Percentiles rank a stretch among this genome's conserved stretches.
These are phyloP conservation scores for Kokia cookei DNA, from an alignment of 441 rosid species.

Conservation along the genomic window DNA sequence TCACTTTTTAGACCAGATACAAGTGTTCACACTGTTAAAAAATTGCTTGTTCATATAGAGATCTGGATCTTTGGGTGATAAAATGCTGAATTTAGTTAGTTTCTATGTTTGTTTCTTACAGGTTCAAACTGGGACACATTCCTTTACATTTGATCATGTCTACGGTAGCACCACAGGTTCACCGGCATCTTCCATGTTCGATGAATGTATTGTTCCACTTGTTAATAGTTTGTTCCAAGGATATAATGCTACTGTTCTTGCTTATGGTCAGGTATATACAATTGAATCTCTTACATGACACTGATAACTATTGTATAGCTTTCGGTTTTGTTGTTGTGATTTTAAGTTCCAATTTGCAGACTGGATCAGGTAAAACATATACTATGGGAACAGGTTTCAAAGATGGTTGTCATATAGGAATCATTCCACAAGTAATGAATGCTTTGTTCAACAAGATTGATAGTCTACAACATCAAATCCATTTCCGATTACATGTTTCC, in stretches of 20 bases:
- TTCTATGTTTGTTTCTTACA: slow-evolving; percentile 15
- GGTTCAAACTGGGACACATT: slow-evolving; percentile 94
- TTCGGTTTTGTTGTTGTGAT: neutral
- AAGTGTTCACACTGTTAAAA: neutral
- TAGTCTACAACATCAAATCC: slow-evolving; percentile 60
- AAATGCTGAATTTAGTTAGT: slow-evolving; percentile 5
- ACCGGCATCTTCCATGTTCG: slow-evolving; percentile 76
- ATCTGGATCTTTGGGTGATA: slow-evolving; percentile 37
- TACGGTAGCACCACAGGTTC: slow-evolving; percentile 80
- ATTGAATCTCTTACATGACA: slow-evolving; percentile 1
- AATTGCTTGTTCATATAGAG: slow-evolving; percentile 19
- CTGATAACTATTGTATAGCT: slow-evolving; percentile 1
- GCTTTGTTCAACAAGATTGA: slow-evolving; percentile 80
- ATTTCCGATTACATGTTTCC: slow-evolving; percentile 87
- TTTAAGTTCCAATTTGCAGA: slow-evolving; percentile 45
- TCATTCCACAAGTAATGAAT: slow-evolving; percentile 85
- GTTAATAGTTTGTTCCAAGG: slow-evolving; percentile 99
- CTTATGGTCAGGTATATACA: slow-evolving; percentile 87
- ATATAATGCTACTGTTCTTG: slow-evolving; percentile 96
- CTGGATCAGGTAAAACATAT: slow-evolving; percentile 98
- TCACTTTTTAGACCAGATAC: neutral
- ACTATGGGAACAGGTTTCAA: slow-evolving; percentile 97
- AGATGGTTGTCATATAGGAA: slow-evolving; percentile 73
- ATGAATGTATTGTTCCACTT: slow-evolving; percentile 76
- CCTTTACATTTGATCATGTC: slow-evolving; percentile 83